Percentiles rank a stretch among this genome's conserved stretches.
Conservation (phyloP, 1,139 yeast species). For the Nadsonia commutata region DNA sequence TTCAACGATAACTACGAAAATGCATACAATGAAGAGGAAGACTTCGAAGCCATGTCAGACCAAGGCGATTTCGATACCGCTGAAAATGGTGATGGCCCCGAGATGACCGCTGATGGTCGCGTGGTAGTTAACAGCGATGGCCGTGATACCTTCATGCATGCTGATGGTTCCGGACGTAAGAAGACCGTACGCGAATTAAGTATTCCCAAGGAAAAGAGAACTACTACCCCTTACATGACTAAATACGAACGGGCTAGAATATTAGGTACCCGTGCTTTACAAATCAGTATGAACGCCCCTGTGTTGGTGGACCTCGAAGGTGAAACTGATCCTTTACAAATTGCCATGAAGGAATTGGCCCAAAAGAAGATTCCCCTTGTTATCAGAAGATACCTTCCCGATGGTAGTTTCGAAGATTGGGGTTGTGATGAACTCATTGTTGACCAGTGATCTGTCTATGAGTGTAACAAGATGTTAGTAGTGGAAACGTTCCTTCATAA, state of each 20-base stretch:
- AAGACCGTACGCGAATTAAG: conserved; percentile 72
- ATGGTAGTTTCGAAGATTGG: conserved; percentile 97
- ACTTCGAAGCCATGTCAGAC: conserved; percentile 70
- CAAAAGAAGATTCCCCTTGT: conserved; percentile 93
- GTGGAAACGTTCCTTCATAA: not conserved
- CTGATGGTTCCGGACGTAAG: conserved; percentile 31
- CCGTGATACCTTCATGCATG: conserved; percentile 38
- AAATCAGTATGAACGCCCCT: conserved; percentile 95
- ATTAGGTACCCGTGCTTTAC: conserved; percentile 90
- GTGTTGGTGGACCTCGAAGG: conserved; percentile 96
- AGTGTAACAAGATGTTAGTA: not conserved
- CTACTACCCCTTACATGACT: conserved; percentile 97
- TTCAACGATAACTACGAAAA: conserved; percentile 64
- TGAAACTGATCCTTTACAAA: conserved; percentile 97
- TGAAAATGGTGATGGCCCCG: conserved; percentile 25
- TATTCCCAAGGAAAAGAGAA: conserved; percentile 73
- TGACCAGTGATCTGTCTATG: conserved; percentile 36
- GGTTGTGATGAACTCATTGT: conserved; percentile 94
- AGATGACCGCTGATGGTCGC: conserved; percentile 61
- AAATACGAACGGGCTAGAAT: conserved; percentile 95
- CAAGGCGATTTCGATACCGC: conserved; percentile 37
- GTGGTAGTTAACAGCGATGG: conserved; percentile 54
- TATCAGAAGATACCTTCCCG: conserved; percentile 90
- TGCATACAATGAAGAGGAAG: conserved; percentile 52
- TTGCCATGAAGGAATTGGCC: conserved; percentile 91